These are phyloP conservation scores for Glebionis coronaria DNA, from an alignment of 129 eudicot genomes.

Conservation along the genomic window DNA sequence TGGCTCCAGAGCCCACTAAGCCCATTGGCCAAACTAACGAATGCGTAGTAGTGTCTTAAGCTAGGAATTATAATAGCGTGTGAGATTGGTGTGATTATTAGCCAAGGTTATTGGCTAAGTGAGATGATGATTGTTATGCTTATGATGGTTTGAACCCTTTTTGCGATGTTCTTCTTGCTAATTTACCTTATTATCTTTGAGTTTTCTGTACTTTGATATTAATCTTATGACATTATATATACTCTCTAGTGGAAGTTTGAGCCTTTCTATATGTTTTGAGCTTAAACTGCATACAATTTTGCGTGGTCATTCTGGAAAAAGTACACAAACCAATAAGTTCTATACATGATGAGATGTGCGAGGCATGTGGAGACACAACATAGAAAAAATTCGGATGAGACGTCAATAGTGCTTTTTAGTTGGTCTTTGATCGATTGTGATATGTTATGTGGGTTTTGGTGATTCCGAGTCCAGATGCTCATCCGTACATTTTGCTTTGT, in stretches of 20 bases:
- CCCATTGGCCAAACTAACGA: constrained; percentile 4
- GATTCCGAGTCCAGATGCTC: too few species aligned
- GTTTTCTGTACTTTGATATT: constrained; percentile 14
- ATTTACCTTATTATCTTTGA: constrained; percentile 10
- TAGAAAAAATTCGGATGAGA: too few species aligned
- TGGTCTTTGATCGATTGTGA: too few species aligned
- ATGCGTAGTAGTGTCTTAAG: too few species aligned
- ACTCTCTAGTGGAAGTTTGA: constrained; percentile 13
- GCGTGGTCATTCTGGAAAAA: background rate
- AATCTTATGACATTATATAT: constrained; percentile 10
- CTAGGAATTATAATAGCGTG: background rate
- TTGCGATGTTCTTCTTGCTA: constrained; percentile 4
- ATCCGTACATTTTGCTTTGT: too few species aligned
- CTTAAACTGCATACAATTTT: background rate
- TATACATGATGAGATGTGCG: too few species aligned
- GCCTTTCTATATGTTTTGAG: background rate
- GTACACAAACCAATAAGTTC: background rate
- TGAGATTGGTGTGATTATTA: constrained; percentile 5
- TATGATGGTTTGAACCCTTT: constrained; percentile 11
- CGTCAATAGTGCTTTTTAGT: too few species aligned
- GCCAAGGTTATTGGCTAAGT: constrained; percentile 8
- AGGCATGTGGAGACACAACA: background rate
- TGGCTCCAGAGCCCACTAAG: constrained; percentile 59
- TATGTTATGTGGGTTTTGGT: too few species aligned
- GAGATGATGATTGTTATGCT: constrained; percentile 17